Percentiles rank a stretch among this genome's conserved stretches.
These are phyloP conservation scores for Pythium scleroteichum DNA, from an alignment of 352 stramenopile species.

Conservation along the genomic window DNA sequence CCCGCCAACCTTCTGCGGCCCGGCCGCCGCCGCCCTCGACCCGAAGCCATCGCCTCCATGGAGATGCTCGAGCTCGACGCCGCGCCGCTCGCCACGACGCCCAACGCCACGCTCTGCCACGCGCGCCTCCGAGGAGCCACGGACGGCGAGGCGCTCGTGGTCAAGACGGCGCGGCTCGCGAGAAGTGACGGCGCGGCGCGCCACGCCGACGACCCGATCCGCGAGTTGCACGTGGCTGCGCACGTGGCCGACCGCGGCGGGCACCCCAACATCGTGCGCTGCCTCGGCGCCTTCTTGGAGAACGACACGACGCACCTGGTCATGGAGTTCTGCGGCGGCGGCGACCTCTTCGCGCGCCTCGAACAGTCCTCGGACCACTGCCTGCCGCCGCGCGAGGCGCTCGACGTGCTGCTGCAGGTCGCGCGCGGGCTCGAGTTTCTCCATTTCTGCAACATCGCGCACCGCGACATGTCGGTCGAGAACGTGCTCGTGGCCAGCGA, in stretches of 20 bases:
- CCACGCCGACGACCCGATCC: constrained; percentile 31
- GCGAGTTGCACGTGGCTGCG: constrained; percentile 18
- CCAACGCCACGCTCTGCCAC: constrained; percentile 17
- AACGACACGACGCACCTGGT: constrained; percentile 26
- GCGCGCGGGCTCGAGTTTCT: constrained; percentile 29
- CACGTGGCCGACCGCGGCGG: constrained; percentile 27
- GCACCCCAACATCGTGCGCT: constrained; percentile 25
- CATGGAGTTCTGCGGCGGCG: constrained; percentile 27
- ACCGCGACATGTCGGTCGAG: constrained; percentile 59
- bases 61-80: constrained; percentile 9
- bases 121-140: constrained; percentile 1
- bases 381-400: constrained; percentile 27
- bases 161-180: constrained; percentile 40
- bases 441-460: constrained; percentile 41
- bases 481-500: constrained; percentile 40
- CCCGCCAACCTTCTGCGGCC: constrained; percentile 1
- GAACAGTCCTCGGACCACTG: constrained; percentile 27
- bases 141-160: constrained; percentile 24
- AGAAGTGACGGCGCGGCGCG: constrained; percentile 1
- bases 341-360: constrained; percentile 30
- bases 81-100: constrained; percentile 17
- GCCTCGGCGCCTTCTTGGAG: constrained; percentile 26
- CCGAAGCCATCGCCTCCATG: not conserved
- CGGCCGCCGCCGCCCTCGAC: constrained; percentile 2
- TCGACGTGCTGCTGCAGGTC: constrained; percentile 35